Evolutionary conservation across 2,329 filamentous ascomycete species (phyloP).

Genomic region (Amylocarpus encephaloides): DNA sequence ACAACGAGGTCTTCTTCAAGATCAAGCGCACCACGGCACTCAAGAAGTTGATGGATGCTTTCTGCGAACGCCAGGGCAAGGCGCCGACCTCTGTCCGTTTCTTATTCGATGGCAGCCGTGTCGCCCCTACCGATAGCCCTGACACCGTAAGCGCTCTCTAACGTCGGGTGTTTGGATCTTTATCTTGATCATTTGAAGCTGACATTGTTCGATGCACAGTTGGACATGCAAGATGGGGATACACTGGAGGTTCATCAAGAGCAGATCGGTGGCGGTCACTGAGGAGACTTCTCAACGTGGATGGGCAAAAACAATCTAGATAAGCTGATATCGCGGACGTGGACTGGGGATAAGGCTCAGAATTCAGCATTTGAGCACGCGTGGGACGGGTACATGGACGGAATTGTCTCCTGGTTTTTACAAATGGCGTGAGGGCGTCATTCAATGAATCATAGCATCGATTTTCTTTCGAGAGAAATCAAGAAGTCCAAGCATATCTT

Average conservation of each 20-base stretch:
- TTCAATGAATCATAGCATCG: constrained; percentile 15
- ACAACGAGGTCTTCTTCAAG: constrained; percentile 99
- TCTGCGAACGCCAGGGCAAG: constrained; percentile 95
- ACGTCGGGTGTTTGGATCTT: background rate
- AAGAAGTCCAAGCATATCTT: constrained; percentile 12
- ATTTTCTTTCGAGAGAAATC: constrained; percentile 15
- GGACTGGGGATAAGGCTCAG: background rate
- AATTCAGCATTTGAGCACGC: background rate
- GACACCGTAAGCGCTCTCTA: constrained; percentile 64
- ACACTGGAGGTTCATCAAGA: constrained; percentile 97
- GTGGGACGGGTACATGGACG: constrained; percentile 7
- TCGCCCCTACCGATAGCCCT: constrained; percentile 82
- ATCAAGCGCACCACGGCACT: constrained; percentile 96
- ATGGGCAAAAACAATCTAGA: background rate
- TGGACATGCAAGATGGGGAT: constrained; percentile 95
- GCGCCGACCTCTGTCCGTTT: constrained; percentile 78
- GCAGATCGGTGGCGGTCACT: constrained; percentile 71
- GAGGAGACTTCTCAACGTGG: constrained; percentile 13
- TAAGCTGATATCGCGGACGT: background rate
- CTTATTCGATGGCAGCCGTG: constrained; percentile 90
- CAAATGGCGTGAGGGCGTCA: constrained; percentile 27
- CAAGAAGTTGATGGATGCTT: constrained; percentile 97
- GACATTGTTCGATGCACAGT: constrained; percentile 44
- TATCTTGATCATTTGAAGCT: constrained; percentile 5
- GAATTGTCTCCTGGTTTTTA: constrained; percentile 14